Evolutionary conservation across 768 basidiomycete species (phyloP).

Genomic region (Phaffia tasmanica): DNA sequence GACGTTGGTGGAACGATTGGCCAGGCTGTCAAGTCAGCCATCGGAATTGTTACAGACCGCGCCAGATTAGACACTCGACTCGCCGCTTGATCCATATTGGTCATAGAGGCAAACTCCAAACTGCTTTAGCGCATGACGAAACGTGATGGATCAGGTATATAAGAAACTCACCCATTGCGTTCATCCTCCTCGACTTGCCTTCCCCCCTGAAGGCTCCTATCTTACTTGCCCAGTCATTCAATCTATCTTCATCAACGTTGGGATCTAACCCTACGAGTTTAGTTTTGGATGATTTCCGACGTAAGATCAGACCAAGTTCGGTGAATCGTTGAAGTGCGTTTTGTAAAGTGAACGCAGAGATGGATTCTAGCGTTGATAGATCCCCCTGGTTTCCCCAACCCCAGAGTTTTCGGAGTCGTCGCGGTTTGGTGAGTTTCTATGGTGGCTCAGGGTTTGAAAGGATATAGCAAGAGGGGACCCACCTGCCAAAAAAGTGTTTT

Average conservation of each 20-base stretch:
- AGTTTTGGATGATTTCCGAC: slow-evolving; percentile 21
- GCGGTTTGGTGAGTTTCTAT: too few species aligned
- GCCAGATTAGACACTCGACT: slow-evolving; percentile 9
- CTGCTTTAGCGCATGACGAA: neutral
- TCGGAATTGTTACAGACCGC: slow-evolving; percentile 1
- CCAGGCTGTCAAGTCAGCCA: slow-evolving; percentile 11
- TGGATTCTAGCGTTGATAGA: slow-evolving; percentile 29
- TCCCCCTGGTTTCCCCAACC: slow-evolving; percentile 27
- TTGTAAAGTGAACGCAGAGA: slow-evolving; percentile 29
- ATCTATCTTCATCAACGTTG: slow-evolving; percentile 22
- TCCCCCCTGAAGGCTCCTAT: slow-evolving; percentile 29
- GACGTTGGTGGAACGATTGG: neutral
- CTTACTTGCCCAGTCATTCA: slow-evolving; percentile 28
- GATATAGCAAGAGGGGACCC: neutral
- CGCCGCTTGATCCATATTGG: slow-evolving; percentile 5
- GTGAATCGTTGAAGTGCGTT: slow-evolving; percentile 30
- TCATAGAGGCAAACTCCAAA: neutral
- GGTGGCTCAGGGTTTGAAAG: neutral
- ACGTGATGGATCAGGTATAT: too few species aligned
- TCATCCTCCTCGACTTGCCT: slow-evolving; percentile 26
- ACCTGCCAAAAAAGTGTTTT: slow-evolving; percentile 18
- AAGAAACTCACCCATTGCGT: slow-evolving; percentile 9
- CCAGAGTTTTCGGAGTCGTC: slow-evolving; percentile 27
- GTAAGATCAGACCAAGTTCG: slow-evolving; percentile 28
- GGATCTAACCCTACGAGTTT: slow-evolving; percentile 30